Evolutionary conservation across 192 early-diverging fungal genomes (phyloP).

Genomic region (Kappamyces sp.): DNA sequence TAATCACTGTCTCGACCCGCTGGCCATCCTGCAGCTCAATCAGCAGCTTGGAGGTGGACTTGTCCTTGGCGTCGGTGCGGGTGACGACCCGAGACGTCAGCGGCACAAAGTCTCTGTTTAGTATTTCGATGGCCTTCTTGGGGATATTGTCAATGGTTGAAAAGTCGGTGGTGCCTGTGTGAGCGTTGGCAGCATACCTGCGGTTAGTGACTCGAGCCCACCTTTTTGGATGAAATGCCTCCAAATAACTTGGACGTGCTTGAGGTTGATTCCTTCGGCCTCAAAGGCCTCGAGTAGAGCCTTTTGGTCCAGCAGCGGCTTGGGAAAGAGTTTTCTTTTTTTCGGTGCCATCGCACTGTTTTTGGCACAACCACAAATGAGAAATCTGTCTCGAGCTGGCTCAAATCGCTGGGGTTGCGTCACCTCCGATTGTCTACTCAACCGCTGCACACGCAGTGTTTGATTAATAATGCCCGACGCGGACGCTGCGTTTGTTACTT

Average conservation of each 20-base stretch:
- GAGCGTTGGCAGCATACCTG: conserved; percentile 17
- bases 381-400: no score
- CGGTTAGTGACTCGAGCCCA: background rate
- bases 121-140: conserved; percentile 30
- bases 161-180: conserved; percentile 21
- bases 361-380: no score
- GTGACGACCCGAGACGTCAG: conserved; percentile 37
- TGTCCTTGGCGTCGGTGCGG: conserved; percentile 39
- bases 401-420: no score
- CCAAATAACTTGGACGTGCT: conserved; percentile 33
- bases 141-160: conserved; percentile 36
- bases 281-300: conserved; percentile 30
- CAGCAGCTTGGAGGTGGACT: conserved; percentile 49
- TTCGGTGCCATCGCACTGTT: background rate
- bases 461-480: no score
- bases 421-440: no score
- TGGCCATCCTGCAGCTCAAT: conserved; percentile 55
- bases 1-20: conserved; percentile 48
- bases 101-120: conserved; percentile 37
- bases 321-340: conserved; percentile 29
- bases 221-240: conserved; percentile 22
- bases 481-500: no score
- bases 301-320: conserved; percentile 37
- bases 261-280: conserved; percentile 23
- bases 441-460: no score